Base-by-base conservation (phyloP, 2,329 filamentous ascomycete genomes). In the Microthyrium microscopicum region DNA sequence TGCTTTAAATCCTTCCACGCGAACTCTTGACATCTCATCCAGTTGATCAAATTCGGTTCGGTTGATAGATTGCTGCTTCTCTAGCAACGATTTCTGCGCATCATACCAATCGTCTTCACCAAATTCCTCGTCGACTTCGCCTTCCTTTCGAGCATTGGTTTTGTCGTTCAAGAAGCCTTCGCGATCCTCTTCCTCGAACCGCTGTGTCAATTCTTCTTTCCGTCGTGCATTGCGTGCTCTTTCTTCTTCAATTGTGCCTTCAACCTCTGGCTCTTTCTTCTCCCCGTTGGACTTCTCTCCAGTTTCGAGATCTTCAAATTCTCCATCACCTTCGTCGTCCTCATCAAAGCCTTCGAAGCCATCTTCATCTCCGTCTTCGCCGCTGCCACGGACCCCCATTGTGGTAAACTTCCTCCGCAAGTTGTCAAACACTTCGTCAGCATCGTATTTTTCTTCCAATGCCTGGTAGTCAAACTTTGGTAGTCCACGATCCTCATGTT, bases 51-150 rank as follows among this genome's bases (percentile, higher is more conserved):
- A 93, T 50, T 95, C 91, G 38, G 82, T 73, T 49, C 84, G 83
- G 60, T 98, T 98, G 70, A 98, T 94, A 48, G 91, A 81, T 41
- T 89, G 69, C 54, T 98, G 89, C 58, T 93, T 94, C 57, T 94
- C 81, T 38, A 98, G 75, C 52, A 79, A 69, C 20, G 89, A 82
- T 60, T 98, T 98, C 52, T 98, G 89, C 19, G 80, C 73, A 50
- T 95, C 89, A 52, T 98, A 98, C 91, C 91, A 98, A 36, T 98
- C 82, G 51, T 98, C 89, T 55, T 98, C 89, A 33, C 85, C 89
- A 47, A 92, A 95, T 49, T 91, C 78, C 38, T 72, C 62, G 34
- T 87, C 73, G 5, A 73, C 63, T 34, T 87, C 73, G 20, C 70
- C 73, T 42, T 83, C 78, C 41, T 71, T 65, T 22, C 77, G 69